Base-by-base conservation (phyloP, 129 eudicot species). In the Arctium lappa region DNA sequence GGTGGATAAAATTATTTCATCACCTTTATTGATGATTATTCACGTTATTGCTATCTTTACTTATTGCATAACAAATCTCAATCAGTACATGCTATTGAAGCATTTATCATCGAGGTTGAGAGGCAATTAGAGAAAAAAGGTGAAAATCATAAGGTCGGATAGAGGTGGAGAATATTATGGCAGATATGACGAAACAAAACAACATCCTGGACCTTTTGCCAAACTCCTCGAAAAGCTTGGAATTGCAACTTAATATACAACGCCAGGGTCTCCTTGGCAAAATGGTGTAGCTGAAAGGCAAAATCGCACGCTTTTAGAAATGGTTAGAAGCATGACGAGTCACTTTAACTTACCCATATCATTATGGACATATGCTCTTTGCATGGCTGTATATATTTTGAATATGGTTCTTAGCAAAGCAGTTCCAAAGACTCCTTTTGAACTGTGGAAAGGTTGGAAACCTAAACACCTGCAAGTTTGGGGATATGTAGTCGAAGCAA, bases 111-210 rank as follows among this genome's bases (percentile, higher is more conserved):
- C 72, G 2, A 18, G 33, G 72, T 18, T 7, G 72, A 68, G 36
- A 6, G 36, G 72, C 36, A 68, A 29, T 29, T 29, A 68, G 34
- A 68, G 10, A 68, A 30, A 68, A 22, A 68, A 68, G 15, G 36
- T 68, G 72, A 68, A 68, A 68, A 68, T 68, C 72, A 68, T 27
- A 68, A 22, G 72, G 36, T 18, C 10, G 1, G 72, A 22, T 68
- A 68, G 34, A 29, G 72, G 72, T 68, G 72, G 36, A 68, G 72
- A 68, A 68, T 68, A 22, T 68, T 68, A 68, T 68, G 72, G 36
- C 72, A 48, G 13, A 31, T 68, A 68, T 68, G 36, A 6, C 33
- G 2, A 48, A 68, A 27, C 11, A 18, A 0, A 36, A 16, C 36
- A 68, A 68, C 33, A 27, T 68, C 15, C 72, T 27, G 33, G 13